Conservation (phyloP, 805 yeast genomes). For the Saturnispora gosingensis region DNA sequence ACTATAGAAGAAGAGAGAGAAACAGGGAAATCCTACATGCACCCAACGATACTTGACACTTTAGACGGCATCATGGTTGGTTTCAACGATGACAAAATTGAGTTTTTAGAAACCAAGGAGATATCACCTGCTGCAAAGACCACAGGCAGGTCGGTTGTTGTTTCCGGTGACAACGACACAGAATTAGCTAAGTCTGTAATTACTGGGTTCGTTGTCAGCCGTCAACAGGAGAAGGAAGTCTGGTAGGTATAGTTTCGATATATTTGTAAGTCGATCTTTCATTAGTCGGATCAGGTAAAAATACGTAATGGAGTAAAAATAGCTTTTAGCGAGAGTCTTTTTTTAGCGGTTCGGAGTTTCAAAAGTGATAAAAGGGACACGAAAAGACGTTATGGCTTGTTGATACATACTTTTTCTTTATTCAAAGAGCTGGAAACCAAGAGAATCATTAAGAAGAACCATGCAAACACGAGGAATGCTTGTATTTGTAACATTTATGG, state of each 20-base stretch:
- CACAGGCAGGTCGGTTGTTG: background rate
- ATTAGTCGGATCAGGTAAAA: background rate
- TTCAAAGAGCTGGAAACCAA: background rate
- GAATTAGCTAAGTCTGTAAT: slow-evolving; percentile 4
- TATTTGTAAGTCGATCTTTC: background rate
- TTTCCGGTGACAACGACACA: background rate
- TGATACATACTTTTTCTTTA: background rate
- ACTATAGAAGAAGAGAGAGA: slow-evolving; percentile 53
- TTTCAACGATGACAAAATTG: slow-evolving; percentile 42
- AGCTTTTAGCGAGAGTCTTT: background rate
- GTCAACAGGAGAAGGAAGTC: slow-evolving; percentile 3
- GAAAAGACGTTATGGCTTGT: background rate
- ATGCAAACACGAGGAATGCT: background rate
- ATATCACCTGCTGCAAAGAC: background rate
- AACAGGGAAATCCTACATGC: slow-evolving; percentile 38
- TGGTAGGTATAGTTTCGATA: background rate
- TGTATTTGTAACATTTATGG: background rate
- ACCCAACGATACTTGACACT: slow-evolving; percentile 38
- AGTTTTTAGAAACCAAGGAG: slow-evolving; percentile 27
- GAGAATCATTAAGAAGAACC: background rate
- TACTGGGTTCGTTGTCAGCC: slow-evolving; percentile 5
- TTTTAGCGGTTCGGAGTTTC: background rate
- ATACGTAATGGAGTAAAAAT: background rate
- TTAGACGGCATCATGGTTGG: slow-evolving; percentile 51
- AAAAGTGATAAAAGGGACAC: background rate